A percentile compares a stretch with the other conserved stretches of the same genome.
Conservation (phyloP, 305 asterid species). For the Fraxinus angustifolia region DNA sequence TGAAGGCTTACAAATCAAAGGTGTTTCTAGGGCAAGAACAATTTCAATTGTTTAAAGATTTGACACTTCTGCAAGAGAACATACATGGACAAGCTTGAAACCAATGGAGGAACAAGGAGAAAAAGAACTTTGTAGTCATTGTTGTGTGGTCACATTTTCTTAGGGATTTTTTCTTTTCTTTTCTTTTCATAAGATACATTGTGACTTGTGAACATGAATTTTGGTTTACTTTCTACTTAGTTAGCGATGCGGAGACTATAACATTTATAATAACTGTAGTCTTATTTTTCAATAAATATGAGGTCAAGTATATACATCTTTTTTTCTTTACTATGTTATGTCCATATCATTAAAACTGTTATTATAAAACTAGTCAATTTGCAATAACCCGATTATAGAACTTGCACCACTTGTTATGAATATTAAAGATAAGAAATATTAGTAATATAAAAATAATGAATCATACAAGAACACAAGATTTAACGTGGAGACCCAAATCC, state of each 20-base stretch:
- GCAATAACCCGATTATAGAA: too few species aligned
- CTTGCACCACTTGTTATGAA: too few species aligned
- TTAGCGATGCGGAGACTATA: not conserved
- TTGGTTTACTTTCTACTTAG: not conserved
- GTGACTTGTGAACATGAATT: not conserved
- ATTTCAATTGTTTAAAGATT: slow-evolving; percentile 31
- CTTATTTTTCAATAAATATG: not conserved
- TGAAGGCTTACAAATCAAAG: slow-evolving; percentile 35
- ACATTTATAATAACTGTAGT: not conserved
- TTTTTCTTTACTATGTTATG: not conserved
- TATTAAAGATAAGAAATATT: too few species aligned
- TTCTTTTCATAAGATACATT: not conserved
- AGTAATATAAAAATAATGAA: too few species aligned
- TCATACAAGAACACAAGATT: too few species aligned
- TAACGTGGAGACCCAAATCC: too few species aligned
- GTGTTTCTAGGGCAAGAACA: not conserved
- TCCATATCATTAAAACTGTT: not conserved
- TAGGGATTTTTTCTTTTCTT: not conserved
- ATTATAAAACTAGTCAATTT: too few species aligned
- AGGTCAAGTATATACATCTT: too few species aligned
- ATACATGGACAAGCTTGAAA: slow-evolving; percentile 35
- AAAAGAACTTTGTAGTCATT: slow-evolving; percentile 38
- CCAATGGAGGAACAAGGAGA: slow-evolving; percentile 25
- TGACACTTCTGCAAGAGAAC: slow-evolving; percentile 27
- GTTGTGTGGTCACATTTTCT: slow-evolving; percentile 29